phyloP scores from a whole-genome alignment of 768 basidiomycete species.

The Mycena capillaripes region DNA sequence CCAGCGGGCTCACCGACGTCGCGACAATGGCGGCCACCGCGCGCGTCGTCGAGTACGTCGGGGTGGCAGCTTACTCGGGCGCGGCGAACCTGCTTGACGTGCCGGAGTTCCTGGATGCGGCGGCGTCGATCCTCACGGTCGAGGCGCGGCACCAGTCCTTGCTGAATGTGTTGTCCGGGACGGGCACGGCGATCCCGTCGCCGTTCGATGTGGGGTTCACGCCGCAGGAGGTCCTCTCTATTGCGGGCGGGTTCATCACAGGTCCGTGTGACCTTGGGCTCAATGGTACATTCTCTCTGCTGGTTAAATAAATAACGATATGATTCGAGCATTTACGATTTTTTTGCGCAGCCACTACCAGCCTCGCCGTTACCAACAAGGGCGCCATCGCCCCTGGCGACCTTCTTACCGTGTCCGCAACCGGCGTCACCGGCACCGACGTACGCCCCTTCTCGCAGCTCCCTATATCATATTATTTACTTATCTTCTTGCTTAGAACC shows the following conservation, averaged over 20 bases:
- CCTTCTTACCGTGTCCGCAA: conserved; percentile 70
- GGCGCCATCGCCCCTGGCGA: conserved; percentile 62
- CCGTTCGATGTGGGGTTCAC: conserved; percentile 80
- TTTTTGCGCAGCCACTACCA: conserved; percentile 62
- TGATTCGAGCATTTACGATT: not conserved
- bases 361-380: conserved; percentile 73
- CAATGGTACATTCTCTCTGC: conserved; percentile 54
- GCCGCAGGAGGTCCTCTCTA: conserved; percentile 77
- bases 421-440: conserved; percentile 64
- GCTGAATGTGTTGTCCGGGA: conserved; percentile 75
- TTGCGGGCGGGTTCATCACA: conserved; percentile 76
- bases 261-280: conserved; percentile 75
- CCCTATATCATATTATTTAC: not conserved
- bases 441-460: not conserved
- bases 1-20: conserved; percentile 71
- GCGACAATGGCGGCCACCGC: conserved; percentile 78
- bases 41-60: conserved; percentile 81
- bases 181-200: conserved; percentile 71
- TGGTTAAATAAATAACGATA: not conserved
- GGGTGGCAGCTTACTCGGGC: conserved; percentile 85
- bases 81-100: conserved; percentile 69
- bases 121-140: conserved; percentile 80
- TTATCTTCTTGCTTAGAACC: conserved; percentile 24
- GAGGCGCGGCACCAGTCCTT: conserved; percentile 89
- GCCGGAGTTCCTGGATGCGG: conserved; percentile 70